Evolutionary conservation across 1,139 yeast genomes (phyloP).

Genomic region (Schwanniomyces etchellsii): DNA sequence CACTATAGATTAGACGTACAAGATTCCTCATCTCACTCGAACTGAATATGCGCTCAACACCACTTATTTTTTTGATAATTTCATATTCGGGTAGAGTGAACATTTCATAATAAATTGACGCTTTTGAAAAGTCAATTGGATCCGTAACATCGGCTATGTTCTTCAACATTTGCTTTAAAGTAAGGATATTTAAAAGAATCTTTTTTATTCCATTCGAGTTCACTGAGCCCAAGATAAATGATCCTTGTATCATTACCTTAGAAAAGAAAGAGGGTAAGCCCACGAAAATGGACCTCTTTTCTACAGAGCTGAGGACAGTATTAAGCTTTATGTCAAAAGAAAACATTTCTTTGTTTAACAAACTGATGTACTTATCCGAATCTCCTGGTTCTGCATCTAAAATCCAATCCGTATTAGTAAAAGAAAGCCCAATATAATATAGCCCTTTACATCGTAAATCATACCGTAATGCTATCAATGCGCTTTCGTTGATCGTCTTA

Average conservation of each 20-base stretch:
- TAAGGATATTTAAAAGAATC: conserved; percentile 61
- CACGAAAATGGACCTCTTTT: conserved; percentile 27
- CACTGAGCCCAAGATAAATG: conserved; percentile 49
- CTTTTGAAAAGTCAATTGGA: conserved; percentile 51
- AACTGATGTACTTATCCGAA: conserved; percentile 56
- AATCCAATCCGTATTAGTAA: conserved; percentile 37
- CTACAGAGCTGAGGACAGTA: conserved; percentile 20
- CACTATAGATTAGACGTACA: conserved; percentile 39
- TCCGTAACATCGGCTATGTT: conserved; percentile 54
- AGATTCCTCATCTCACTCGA: conserved; percentile 27
- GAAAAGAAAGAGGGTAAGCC: conserved; percentile 61
- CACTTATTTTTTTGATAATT: conserved; percentile 19
- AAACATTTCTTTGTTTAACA: conserved; percentile 55
- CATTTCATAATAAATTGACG: conserved; percentile 55
- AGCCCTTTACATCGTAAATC: conserved; percentile 62
- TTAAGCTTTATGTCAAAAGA: conserved; percentile 40
- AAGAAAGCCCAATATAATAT: conserved; percentile 50
- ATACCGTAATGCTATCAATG: conserved; percentile 56
- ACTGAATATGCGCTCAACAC: conserved; percentile 13
- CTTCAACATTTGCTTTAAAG: conserved; percentile 71
- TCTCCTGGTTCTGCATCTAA: conserved; percentile 52
- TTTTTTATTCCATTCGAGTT: conserved; percentile 65
- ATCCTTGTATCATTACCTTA: conserved; percentile 53
- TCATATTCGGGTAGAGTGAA: conserved; percentile 40
- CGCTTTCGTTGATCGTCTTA: conserved; percentile 38